Evolutionary conservation across 495 filamentous ascomycete genomes (phyloP).

Genomic region (Tuber borchii): DNA sequence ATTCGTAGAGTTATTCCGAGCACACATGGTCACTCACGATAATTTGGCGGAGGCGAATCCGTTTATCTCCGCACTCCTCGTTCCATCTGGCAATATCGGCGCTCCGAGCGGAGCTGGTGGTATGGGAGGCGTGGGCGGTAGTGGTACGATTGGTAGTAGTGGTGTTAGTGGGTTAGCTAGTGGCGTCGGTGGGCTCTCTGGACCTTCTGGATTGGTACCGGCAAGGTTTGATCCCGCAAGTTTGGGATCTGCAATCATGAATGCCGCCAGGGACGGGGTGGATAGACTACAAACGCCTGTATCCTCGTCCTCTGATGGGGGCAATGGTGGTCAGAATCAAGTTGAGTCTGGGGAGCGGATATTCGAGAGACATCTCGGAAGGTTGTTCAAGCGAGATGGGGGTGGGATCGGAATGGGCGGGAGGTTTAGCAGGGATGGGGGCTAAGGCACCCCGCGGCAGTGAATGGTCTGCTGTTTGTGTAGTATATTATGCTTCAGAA

Average conservation of each 20-base stretch:
- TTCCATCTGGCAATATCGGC: conserved; percentile 29
- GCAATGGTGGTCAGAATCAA: conserved; percentile 41
- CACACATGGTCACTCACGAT: conserved; percentile 61
- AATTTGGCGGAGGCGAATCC: conserved; percentile 44
- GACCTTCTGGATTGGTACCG: conserved; percentile 46
- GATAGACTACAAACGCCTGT: conserved; percentile 70
- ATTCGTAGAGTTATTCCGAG: conserved; percentile 80
- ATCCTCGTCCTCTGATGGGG: conserved; percentile 42
- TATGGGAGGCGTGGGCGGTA: conserved; percentile 1
- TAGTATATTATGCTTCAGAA: conserved; percentile 15
- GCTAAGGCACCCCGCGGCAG: conserved; percentile 1
- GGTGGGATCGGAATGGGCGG: conserved; percentile 63
- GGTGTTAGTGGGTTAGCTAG: conserved; percentile 51
- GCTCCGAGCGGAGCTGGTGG: conserved; percentile 12
- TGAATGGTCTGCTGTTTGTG: neutral
- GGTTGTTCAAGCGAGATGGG: conserved; percentile 87
- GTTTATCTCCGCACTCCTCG: conserved; percentile 45
- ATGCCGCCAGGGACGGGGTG: conserved; percentile 82
- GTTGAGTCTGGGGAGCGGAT: conserved; percentile 66
- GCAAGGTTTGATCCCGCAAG: conserved; percentile 68
- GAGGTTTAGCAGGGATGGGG: conserved; percentile 52
- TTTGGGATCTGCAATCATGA: conserved; percentile 63
- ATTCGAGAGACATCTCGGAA: conserved; percentile 88
- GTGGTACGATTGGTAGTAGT: conserved; percentile 53
- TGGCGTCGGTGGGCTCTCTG: conserved; percentile 41